Evolutionary conservation across 2,329 filamentous ascomycete genomes (phyloP).

Genomic region (Aspergillus sclerotialis): DNA sequence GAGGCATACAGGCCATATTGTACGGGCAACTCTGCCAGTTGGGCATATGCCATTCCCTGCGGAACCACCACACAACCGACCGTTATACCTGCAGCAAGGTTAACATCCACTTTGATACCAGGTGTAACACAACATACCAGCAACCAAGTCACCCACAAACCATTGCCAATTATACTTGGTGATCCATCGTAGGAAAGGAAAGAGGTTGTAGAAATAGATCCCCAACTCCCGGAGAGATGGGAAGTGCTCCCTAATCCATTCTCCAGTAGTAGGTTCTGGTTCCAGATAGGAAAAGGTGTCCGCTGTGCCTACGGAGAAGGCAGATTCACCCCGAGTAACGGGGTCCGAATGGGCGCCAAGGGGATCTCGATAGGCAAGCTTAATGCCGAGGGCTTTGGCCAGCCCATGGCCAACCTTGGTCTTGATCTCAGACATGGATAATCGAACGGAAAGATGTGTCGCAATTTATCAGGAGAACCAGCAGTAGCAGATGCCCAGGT

Average conservation of each 20-base stretch:
- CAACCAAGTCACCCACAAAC: conserved; percentile 81
- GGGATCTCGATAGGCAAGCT: conserved; percentile 61
- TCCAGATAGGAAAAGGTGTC: conserved; percentile 82
- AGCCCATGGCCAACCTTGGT: conserved; percentile 63
- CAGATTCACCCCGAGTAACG: conserved; percentile 69
- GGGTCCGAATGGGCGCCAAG: conserved; percentile 49
- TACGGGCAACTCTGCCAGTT: conserved; percentile 69
- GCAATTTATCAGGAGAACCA: too few relatives aligned
- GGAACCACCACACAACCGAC: conserved; percentile 81
- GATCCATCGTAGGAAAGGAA: conserved; percentile 90
- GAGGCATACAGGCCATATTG: conserved; percentile 90
- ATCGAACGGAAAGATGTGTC: conserved; percentile 1
- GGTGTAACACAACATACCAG: conserved; percentile 49
- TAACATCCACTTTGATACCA: neutral
- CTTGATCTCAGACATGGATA: conserved; percentile 26
- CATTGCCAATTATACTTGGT: conserved; percentile 80
- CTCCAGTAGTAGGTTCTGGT: conserved; percentile 64
- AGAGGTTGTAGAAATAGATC: conserved; percentile 63
- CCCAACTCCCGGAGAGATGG: conserved; percentile 52
- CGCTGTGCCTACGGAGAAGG: conserved; percentile 64
- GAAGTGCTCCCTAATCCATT: conserved; percentile 61
- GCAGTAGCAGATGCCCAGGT: too few relatives aligned
- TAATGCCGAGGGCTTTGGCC: conserved; percentile 77
- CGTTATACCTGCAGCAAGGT: conserved; percentile 49
- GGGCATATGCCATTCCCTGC: conserved; percentile 92